Conservation (phyloP, 129 eudicot genomes). For the Ambrosia artemisiifolia region DNA sequence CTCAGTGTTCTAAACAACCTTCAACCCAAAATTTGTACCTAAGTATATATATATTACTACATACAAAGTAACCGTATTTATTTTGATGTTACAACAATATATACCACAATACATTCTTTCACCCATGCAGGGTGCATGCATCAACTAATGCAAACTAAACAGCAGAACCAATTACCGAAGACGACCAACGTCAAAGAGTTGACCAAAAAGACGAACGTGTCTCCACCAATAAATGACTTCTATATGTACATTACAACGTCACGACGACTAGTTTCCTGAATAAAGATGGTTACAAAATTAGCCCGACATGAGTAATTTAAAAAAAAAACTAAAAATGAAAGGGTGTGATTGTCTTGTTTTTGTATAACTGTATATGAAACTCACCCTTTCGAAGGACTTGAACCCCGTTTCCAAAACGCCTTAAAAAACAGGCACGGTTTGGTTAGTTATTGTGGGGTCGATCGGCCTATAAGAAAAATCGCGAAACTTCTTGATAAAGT, state of each 20-base stretch:
- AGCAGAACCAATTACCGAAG: conserved; percentile 16
- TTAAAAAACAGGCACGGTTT: conserved; percentile 29
- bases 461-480: conserved; percentile 44
- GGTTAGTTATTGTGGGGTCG: conserved; percentile 28
- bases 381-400: conserved; percentile 30
- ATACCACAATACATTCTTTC: conserved; percentile 13
- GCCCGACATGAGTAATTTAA: not conserved
- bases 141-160: conserved; percentile 7
- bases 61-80: conserved; percentile 29
- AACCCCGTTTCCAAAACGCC: conserved; percentile 30
- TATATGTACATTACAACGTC: conserved; percentile 41
- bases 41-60: conserved; percentile 16
- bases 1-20: conserved; percentile 15
- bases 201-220: too few relatives aligned
- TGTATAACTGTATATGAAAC: too few relatives aligned
- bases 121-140: conserved; percentile 13
- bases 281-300: not conserved
- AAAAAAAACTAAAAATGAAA: too few relatives aligned
- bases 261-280: conserved; percentile 41
- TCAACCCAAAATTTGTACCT: conserved; percentile 16
- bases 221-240: conserved; percentile 41
- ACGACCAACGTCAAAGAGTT: not conserved
- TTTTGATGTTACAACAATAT: conserved; percentile 24
- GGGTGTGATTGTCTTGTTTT: too few relatives aligned
- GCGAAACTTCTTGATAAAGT: conserved; percentile 87